Evolutionary conservation across 1,284 basidiomycete genomes (phyloP), one percentile per base, ranked within the genome.

Genomic region (Fomitopsis betulina): DNA sequence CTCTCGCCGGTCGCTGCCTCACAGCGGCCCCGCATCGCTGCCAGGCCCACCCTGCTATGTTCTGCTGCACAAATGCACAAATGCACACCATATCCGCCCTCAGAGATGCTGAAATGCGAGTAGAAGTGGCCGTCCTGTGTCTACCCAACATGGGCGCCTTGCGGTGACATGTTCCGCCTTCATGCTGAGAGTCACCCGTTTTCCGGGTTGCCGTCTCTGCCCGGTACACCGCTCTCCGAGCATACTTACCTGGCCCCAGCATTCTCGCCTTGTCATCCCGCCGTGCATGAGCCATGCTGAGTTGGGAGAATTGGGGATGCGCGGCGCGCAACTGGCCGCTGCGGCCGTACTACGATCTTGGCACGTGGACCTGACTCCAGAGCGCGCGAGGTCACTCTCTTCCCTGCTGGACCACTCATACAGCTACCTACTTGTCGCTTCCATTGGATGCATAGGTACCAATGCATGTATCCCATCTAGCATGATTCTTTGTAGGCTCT

Each of bases 1-100:
- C 60, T 61, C 64, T 63, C 62, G 54, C 38, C 5, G 43, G 37
- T 57, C 17, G 23, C 42, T 45, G 42, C 42, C 42, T 25, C 42
- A 42, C 42, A 45, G 42, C 45, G 10, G 25, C 7, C 45, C 25
- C 23, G 21, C 13, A 25, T 12, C 12, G 25, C 45, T 5, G 23
- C 25, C 12, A 47, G 45, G 25, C 9, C 12, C 5, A 7, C 25
- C 13, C 25, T 13, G 45, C 25, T 21, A 3, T 42, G 13, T 47
- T 30, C 45, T 47, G 12, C 23, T 2, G 12, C 25, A 27, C 25
- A 42, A 42, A 21, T 2, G 12, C 25, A 27, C 25, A 42, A 42
- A 21, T 13, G 10, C 19, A 23, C 42, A 43, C 19, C 42, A 13
- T 13, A 12, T 1, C 42, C 15, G 19, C 19, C 42, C 42, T 13